Conservation (phyloP, 441 rosid genomes). For the Rhodomyrtus psidioides region DNA sequence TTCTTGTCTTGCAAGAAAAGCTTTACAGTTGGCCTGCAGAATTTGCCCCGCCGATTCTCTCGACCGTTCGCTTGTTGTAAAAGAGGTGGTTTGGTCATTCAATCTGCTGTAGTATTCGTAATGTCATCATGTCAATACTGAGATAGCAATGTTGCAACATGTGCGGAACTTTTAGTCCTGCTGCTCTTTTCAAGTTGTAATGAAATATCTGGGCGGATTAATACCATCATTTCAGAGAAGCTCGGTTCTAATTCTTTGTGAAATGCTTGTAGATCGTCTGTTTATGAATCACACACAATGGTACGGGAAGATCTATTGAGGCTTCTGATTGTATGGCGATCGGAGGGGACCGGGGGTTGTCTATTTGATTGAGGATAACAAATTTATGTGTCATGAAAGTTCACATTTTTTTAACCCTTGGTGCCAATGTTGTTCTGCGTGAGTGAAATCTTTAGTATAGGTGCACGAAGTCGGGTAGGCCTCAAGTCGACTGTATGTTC, state of each 20-base stretch:
- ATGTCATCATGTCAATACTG: not conserved
- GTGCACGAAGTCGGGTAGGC: not conserved
- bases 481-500: not conserved
- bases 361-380: not conserved
- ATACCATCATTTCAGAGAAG: not conserved
- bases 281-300: not conserved
- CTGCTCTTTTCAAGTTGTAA: not conserved
- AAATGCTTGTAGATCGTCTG: not conserved
- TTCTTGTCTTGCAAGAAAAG: not conserved
- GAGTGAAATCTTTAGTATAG: not conserved
- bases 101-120: not conserved
- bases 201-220: not conserved
- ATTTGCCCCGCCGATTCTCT: not conserved
- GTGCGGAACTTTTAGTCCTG: not conserved
- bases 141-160: not conserved
- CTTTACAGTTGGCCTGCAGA: not conserved
- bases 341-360: not conserved
- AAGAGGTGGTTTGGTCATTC: not conserved
- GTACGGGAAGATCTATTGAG: not conserved
- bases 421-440: not conserved
- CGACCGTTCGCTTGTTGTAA: not conserved
- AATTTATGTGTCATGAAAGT: not conserved
- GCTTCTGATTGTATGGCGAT: not conserved
- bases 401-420: not conserved
- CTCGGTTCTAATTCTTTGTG: not conserved